A percentile compares a stretch with the other conserved stretches of the same genome.
Evolutionary conservation across 768 basidiomycete genomes (phyloP).

Genomic region (Lactarius pseudohatsudake): DNA sequence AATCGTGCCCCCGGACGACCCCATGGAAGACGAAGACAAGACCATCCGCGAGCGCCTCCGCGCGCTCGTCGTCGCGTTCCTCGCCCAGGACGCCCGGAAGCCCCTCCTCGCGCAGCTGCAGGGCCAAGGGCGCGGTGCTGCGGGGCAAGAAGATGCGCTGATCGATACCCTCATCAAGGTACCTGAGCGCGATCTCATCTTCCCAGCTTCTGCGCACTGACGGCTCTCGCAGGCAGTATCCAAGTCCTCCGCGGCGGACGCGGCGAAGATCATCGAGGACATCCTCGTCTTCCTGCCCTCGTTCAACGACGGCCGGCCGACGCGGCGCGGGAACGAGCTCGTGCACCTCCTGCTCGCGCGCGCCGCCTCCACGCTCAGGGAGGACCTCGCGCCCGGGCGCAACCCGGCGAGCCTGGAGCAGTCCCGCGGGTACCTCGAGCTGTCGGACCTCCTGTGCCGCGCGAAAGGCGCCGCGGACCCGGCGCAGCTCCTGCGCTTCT

Average conservation of each 20-base stretch:
- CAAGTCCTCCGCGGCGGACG: constrained; percentile 43
- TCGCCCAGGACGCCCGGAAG: constrained; percentile 51
- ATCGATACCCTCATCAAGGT: constrained; percentile 53
- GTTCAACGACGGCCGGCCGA: constrained; percentile 38
- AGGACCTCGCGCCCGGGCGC: constrained; percentile 32
- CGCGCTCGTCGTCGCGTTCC: constrained; percentile 60
- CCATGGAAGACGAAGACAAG: constrained; percentile 57
- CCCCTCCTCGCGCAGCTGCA: constrained; percentile 47
- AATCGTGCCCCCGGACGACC: constrained; percentile 50
- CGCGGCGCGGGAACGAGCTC: constrained; percentile 41
- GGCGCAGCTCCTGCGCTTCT: constrained; percentile 52
- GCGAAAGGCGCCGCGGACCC: constrained; percentile 45
- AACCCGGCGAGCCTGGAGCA: constrained; percentile 38
- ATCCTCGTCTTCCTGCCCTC: constrained; percentile 52
- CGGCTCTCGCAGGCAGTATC: constrained; percentile 47
- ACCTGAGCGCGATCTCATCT: constrained; percentile 6
- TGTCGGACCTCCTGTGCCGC: constrained; percentile 46
- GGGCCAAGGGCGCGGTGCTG: constrained; percentile 41
- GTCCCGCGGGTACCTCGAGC: constrained; percentile 46
- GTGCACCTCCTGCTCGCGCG: constrained; percentile 43
- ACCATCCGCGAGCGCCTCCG: constrained; percentile 48
- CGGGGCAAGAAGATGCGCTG: constrained; percentile 48
- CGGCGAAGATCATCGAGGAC: constrained; percentile 50
- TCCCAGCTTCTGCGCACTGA: too few relatives aligned
- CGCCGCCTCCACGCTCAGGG: constrained; percentile 38